Evolutionary conservation across 306 rosid species (phyloP), one percentile per base, ranked within the genome.

Genomic region (Oemleria cerasiformis): DNA sequence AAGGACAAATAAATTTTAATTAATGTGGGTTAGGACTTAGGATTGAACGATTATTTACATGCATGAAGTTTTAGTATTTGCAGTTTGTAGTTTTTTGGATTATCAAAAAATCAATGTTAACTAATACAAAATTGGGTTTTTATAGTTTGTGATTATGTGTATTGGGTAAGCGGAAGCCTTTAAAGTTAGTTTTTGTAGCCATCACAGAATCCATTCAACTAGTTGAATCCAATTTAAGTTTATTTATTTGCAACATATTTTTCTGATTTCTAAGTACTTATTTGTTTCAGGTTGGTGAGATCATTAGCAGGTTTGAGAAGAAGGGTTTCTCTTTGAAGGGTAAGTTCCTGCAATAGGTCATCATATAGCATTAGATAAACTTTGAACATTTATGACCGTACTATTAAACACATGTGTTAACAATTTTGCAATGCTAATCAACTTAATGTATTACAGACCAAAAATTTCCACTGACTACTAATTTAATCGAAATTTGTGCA

Each of bases 281-380:
- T 82, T 40, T 40, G 60, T 78, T 75, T 73, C 84, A 93, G 97
- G 77, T 94, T 78, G 95, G 98, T 72, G 92, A 89, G 78, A 81
- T 94, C 58, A 87, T 94, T 72, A 74, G 92, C 88, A 89, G 96
- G 81, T 91, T 94, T 83, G 97, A 94, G 91, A 87, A 91, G 90
- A 94, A 91, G 82, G 98, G 98, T 8, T 91, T 94, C 82, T 75
- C 69, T 72, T 69, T 94, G 82, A 91, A 82, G 87, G 98, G 97
- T 94, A 78, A 51, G 7, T 14, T 41, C 23, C 23, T 7, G 12
- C 7, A 9, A 25, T 6, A n/a, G 19, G 47, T 60, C 3, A 61
- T 60, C 57, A 4, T 19, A 47, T 59, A 8, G 20, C 7, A 47
- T 63, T 42, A 39, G 40, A 11, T 45, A 13, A 47, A 17, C 13